These are phyloP conservation scores for Paxillus involutus DNA, from an alignment of 768 basidiomycete genomes.

Conservation along the genomic window DNA sequence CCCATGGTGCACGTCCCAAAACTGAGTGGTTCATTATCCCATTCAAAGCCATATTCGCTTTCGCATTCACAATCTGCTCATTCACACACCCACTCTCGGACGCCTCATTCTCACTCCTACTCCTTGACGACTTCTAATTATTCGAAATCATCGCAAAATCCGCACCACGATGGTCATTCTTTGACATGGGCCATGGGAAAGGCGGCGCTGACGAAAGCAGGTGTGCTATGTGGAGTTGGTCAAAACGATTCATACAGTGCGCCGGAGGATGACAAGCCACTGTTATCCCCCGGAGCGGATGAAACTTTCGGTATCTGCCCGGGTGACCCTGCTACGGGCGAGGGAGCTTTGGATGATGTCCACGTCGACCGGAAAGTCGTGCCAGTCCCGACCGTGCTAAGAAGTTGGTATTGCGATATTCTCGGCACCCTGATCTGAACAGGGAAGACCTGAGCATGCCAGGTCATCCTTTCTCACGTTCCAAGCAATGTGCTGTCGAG, in stretches of 20 bases:
- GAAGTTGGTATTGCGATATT: slow-evolving; percentile 47
- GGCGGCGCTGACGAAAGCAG: slow-evolving; percentile 37
- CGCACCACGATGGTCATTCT: slow-evolving; percentile 24
- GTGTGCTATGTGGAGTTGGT: slow-evolving; percentile 25
- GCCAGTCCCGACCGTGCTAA: slow-evolving; percentile 28
- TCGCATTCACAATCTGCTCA: too few relatives aligned
- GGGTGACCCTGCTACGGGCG: neutral
- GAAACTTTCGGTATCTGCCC: slow-evolving; percentile 21
- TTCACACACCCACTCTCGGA: slow-evolving; percentile 19
- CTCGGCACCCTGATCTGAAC: slow-evolving; percentile 27
- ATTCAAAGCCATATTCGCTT: slow-evolving; percentile 28
- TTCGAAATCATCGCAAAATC: slow-evolving; percentile 29
- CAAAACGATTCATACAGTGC: slow-evolving; percentile 24
- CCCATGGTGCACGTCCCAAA: slow-evolving; percentile 35
- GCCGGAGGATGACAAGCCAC: slow-evolving; percentile 21
- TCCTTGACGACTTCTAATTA: slow-evolving; percentile 35
- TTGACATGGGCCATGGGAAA: slow-evolving; percentile 40
- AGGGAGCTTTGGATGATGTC: neutral
- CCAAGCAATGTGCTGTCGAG: too few relatives aligned
- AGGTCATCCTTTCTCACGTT: slow-evolving; percentile 38
- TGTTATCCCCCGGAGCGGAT: slow-evolving; percentile 23
- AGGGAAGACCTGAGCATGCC: slow-evolving; percentile 21
- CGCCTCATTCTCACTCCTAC: slow-evolving; percentile 38
- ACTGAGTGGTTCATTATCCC: slow-evolving; percentile 12
- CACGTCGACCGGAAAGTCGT: slow-evolving; percentile 18